Evolutionary conservation across 305 asterid species (phyloP), one percentile per base, ranked within the genome.

Genomic region (Solanum hybrid): DNA sequence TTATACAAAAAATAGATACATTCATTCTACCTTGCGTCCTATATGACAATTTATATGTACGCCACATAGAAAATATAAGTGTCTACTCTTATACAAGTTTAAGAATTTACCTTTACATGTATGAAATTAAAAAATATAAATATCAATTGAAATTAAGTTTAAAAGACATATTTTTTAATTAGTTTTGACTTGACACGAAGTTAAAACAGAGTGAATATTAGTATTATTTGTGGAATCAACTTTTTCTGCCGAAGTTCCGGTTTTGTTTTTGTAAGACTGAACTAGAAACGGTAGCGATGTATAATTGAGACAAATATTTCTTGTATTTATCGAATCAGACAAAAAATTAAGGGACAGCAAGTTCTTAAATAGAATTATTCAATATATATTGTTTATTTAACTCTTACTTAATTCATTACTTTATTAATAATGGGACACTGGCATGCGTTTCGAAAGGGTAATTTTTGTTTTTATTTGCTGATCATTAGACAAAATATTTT

Each of bases 241-340:
- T 90, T 37, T 85, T 87, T 31, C 69, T 80, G 22, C 71, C 8
- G 9, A 32, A 71, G 37, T 29, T 86, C 27, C 32, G 20, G 29
- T 89, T 14, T 29, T 78, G 7, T 38, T 81, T 14, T 24, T 24
- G 86, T 16, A 81, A 80, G 72, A 82, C 9, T 7, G 16, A 35
- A 82, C 73, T 46, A 29, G 72, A 82, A 46, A 13, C 17, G 7
- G 87, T 10, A 38, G 46, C 13, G 20, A 0, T 88, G 13, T 72
- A 31, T 7, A 87, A 87, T 91, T 17, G 89, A 27, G 90, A 90
- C 91, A 37, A 88, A 51, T 1, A 9, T 3, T 29, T 29, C 13
- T 91, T 88, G 81, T 86, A 89, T 13, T 89, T 86, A 89, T 91
- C 91, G 90, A 90, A 89, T 88, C 31, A 60, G 94, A 94, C 94